Percentiles rank a stretch among this genome's conserved stretches.
Conservation (phyloP, 306 rosid species). For the Quercus variabilis region DNA sequence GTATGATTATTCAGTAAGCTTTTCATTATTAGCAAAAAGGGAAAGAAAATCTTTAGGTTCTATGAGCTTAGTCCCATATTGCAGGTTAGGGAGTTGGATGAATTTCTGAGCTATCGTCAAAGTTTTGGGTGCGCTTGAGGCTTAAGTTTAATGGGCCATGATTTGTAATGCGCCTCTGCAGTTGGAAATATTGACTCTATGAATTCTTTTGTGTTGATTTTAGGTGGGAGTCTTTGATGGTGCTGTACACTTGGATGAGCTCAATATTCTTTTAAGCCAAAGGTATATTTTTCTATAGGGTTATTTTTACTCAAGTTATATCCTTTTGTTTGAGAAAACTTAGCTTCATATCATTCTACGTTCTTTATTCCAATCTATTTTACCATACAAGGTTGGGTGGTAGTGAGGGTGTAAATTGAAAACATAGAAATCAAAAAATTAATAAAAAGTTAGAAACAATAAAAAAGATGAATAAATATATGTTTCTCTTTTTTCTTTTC, state of each 20-base stretch:
- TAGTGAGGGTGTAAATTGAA: too few species aligned
- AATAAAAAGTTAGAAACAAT: neutral
- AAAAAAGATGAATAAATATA: neutral
- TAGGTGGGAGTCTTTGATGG: constrained; percentile 57
- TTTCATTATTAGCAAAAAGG: too few species aligned
- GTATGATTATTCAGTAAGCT: too few species aligned
- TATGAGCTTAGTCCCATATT: too few species aligned
- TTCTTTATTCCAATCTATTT: neutral
- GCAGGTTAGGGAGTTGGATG: too few species aligned
- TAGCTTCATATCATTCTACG: neutral
- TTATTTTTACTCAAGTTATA: neutral
- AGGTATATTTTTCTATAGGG: constrained; percentile 36
- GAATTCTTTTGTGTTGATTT: constrained; percentile 7
- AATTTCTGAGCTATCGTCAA: too few species aligned
- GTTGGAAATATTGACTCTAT: too few species aligned
- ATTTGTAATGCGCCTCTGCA: neutral
- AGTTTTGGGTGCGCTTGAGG: neutral
- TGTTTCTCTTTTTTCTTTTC: neutral
- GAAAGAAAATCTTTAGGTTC: too few species aligned
- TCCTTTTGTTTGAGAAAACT: neutral
- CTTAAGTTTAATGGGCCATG: neutral
- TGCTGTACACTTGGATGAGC: constrained; percentile 72
- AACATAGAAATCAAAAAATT: too few species aligned
- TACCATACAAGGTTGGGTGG: neutral
- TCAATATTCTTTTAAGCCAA: constrained; percentile 50